phyloP scores from a whole-genome alignment of 2,329 filamentous ascomycete genomes.

The Cercospora zeina region DNA sequence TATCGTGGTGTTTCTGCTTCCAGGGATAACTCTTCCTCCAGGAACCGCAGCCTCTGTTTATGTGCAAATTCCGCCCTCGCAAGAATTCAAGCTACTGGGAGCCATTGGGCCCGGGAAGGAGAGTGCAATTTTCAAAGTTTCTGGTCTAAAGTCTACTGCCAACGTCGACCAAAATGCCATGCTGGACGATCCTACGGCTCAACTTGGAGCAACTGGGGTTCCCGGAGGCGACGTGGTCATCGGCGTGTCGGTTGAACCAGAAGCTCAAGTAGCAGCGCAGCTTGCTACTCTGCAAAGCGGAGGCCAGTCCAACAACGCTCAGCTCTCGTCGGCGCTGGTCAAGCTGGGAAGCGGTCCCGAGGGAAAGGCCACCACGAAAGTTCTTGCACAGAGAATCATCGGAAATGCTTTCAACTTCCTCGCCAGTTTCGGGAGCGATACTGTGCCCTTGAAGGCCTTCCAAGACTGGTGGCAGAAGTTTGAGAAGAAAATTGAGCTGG shows the following conservation, averaged over 20 bases:
- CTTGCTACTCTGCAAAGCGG: constrained; percentile 61
- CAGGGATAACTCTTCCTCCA: constrained; percentile 69
- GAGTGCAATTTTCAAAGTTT: constrained; percentile 84
- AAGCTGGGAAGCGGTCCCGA: constrained; percentile 28
- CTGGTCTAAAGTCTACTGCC: constrained; percentile 43
- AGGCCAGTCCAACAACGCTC: constrained; percentile 4
- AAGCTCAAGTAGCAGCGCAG: constrained; percentile 67
- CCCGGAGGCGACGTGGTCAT: constrained; percentile 61
- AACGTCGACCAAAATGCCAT: constrained; percentile 55
- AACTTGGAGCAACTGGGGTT: constrained; percentile 24
- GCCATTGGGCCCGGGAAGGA: constrained; percentile 88
- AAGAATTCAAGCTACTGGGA: constrained; percentile 79
- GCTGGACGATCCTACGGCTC: constrained; percentile 44
- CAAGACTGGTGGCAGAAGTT: constrained; percentile 99
- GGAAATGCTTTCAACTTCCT: constrained; percentile 97
- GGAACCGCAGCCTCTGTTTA: constrained; percentile 87
- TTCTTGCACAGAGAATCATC: constrained; percentile 90
- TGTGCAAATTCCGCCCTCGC: constrained; percentile 64
- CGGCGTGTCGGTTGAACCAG: constrained; percentile 79
- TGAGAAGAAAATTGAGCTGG: constrained; percentile 77
- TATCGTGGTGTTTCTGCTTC: constrained; percentile 85
- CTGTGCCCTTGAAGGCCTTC: constrained; percentile 91
- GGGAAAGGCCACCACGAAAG: constrained; percentile 62
- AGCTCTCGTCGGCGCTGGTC: constrained; percentile 41
- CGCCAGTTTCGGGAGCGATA: constrained; percentile 82